Evolutionary conservation across 805 yeast genomes (phyloP), one percentile per base, ranked within the genome.

Genomic region (Candida ortonii): DNA sequence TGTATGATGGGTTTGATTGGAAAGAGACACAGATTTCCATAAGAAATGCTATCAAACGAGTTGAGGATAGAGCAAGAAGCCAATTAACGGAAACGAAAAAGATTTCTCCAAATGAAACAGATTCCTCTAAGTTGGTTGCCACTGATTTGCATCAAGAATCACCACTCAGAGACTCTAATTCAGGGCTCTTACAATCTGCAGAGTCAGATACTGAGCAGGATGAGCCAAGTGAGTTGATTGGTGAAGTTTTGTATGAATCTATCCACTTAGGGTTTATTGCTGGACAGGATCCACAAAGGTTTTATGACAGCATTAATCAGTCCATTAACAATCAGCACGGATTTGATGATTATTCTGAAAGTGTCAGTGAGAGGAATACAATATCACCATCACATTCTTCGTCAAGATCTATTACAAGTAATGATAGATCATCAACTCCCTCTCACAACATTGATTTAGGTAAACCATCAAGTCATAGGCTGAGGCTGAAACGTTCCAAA

Each of bases 1-100:
- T 90, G 13, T 79, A 73, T 55, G 98, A 93, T 62, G 99, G 99
- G 0, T 93, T 80, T 53, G 97, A 93, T 49, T 88, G 97, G 94
- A 73, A 72, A 36, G 74, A 76, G 26, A 87, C 97, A 0, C 70
- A 95, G 38, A 67, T 66, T 16, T 67, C 79, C 0, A 80, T 93
- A 18, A 64, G 67, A 8, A 72, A 70, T n/a, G 83, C 85, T 0
- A 79, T 89, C 0, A 72, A 71, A 34, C 61, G 73, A 8, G 73
- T 86, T 6, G 87, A 81, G 45, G 64, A 58, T 6, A 67, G 64
- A 25, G 79, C 72, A 5, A 34, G 31, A 14, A 23, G 21, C n/a
- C 41, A 44, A 17, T 26, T 35, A 24, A 19, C 22, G 16, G 44
- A 39, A 21, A 13, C 13, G 12, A 23, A 33, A n/a, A 16, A 14